Percentiles rank a stretch among this genome's conserved stretches.
Evolutionary conservation across 495 filamentous ascomycete genomes (phyloP).

Genomic region (Trichodelitschia bisporula): DNA sequence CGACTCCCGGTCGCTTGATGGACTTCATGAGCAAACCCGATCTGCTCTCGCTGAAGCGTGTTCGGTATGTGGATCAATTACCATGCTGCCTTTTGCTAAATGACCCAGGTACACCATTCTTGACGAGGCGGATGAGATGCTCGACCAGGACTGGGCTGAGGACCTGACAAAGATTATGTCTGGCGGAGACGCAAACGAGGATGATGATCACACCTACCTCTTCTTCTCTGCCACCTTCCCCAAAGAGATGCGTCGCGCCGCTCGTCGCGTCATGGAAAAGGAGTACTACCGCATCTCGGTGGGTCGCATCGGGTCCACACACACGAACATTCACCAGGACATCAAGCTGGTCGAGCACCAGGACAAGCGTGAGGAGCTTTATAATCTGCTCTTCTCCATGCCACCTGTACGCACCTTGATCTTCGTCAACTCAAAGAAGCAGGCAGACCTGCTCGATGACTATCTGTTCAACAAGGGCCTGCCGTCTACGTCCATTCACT

Average conservation of each 20-base stretch:
- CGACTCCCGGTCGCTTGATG: conserved; percentile 60
- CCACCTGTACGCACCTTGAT: conserved; percentile 61
- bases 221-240: conserved; percentile 94
- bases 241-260: conserved; percentile 46
- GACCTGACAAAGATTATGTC: conserved; percentile 46
- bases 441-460: conserved; percentile 65
- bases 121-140: conserved; percentile 88
- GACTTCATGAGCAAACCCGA: conserved; percentile 53
- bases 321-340: conserved; percentile 54
- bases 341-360: conserved; percentile 34
- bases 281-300: conserved; percentile 57
- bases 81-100: conserved; percentile 3
- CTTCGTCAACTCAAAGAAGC: conserved; percentile 61
- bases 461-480: conserved; percentile 55
- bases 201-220: conserved; percentile 60
- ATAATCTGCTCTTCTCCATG: conserved; percentile 43
- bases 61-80: conserved; percentile 27
- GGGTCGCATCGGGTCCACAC: conserved; percentile 60
- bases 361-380: conserved; percentile 42
- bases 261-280: conserved; percentile 41
- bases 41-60: conserved; percentile 44
- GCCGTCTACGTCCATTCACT: conserved; percentile 68
- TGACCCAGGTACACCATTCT: conserved; percentile 48
- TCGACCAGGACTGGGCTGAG: conserved; percentile 46
- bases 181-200: conserved; percentile 45